Conservation (phyloP, 805 yeast genomes). For the Candida ascalaphidarum region DNA sequence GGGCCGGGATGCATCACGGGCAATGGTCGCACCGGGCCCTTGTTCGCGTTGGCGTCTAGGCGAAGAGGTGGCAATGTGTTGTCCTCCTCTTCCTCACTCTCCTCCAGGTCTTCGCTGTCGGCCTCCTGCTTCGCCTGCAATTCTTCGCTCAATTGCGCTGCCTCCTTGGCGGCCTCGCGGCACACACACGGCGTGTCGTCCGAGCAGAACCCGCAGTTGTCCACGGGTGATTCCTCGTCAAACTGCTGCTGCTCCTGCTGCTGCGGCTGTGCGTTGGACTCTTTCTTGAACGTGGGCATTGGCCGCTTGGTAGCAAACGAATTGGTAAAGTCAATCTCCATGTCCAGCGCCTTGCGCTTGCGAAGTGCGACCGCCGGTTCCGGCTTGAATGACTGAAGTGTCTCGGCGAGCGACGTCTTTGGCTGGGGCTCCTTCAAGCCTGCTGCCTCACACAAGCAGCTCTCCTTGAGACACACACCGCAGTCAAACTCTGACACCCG, state of each 20-base stretch:
- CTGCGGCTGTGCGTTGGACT: constrained; percentile 2
- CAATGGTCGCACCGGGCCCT: constrained; percentile 29
- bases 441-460: constrained; percentile 54
- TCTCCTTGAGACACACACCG: constrained; percentile 61
- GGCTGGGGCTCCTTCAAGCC: constrained; percentile 29
- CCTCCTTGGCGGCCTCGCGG: constrained; percentile 61
- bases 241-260: constrained; percentile 14
- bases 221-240: constrained; percentile 45
- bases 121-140: constrained; percentile 4
- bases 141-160: constrained; percentile 24
- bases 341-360: constrained; percentile 12
- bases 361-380: constrained; percentile 59
- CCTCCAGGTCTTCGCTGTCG: constrained; percentile 7
- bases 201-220: constrained; percentile 89
- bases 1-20: constrained; percentile 64
- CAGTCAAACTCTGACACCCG: constrained; percentile 31
- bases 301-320: constrained; percentile 23
- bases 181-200: constrained; percentile 91
- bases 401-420: constrained; percentile 15
- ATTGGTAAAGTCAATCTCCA: constrained; percentile 53
- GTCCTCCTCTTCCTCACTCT: constrained; percentile 25
- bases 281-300: constrained; percentile 29
- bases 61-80: constrained; percentile 36
- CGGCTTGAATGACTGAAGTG: constrained; percentile 43
- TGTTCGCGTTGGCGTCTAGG: constrained; percentile 11